A percentile compares a stretch with the other conserved stretches of the same genome.
Evolutionary conservation across 495 filamentous ascomycete genomes (phyloP).

Genomic region (Talaromyces proteolyticus): DNA sequence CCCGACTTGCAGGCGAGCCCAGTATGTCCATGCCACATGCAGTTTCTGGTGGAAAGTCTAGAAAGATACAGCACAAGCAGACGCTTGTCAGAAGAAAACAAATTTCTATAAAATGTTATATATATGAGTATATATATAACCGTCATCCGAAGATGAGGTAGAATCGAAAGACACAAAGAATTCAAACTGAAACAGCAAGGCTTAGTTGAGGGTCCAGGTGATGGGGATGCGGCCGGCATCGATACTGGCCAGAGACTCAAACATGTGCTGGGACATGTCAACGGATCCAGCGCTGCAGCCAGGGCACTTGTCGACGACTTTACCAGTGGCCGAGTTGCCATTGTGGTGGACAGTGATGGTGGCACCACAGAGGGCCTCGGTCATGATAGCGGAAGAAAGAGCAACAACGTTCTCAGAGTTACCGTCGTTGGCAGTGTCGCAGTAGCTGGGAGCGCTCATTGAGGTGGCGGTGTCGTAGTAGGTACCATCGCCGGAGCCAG

Average conservation of each 20-base stretch:
- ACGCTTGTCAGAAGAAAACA: not conserved
- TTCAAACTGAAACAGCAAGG: not conserved
- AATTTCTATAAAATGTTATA: not conserved
- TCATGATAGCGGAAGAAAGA: slow-evolving; percentile 46
- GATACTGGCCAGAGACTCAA: slow-evolving; percentile 24
- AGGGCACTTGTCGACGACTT: slow-evolving; percentile 69
- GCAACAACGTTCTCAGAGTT: slow-evolving; percentile 36
- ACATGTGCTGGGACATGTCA: slow-evolving; percentile 41
- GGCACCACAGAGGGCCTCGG: slow-evolving; percentile 59
- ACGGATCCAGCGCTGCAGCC: slow-evolving; percentile 49
- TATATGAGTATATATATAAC: not conserved
- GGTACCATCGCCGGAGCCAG: slow-evolving; percentile 36
- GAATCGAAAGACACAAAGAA: not conserved
- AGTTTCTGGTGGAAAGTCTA: not conserved
- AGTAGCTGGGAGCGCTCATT: slow-evolving; percentile 32
- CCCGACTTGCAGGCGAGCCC: slow-evolving; percentile 1
- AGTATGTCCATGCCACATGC: slow-evolving; percentile 2
- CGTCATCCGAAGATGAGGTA: slow-evolving; percentile 2
- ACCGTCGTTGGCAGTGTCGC: slow-evolving; percentile 38
- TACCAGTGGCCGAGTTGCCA: slow-evolving; percentile 50
- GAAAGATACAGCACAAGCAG: not conserved
- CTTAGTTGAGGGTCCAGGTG: slow-evolving; percentile 2
- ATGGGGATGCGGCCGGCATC: slow-evolving; percentile 22
- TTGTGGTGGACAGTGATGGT: slow-evolving; percentile 52
- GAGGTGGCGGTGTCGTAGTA: slow-evolving; percentile 41